These are phyloP conservation scores for Kwoniella shivajii DNA, from an alignment of 1,284 basidiomycete genomes.

Conservation along the genomic window DNA sequence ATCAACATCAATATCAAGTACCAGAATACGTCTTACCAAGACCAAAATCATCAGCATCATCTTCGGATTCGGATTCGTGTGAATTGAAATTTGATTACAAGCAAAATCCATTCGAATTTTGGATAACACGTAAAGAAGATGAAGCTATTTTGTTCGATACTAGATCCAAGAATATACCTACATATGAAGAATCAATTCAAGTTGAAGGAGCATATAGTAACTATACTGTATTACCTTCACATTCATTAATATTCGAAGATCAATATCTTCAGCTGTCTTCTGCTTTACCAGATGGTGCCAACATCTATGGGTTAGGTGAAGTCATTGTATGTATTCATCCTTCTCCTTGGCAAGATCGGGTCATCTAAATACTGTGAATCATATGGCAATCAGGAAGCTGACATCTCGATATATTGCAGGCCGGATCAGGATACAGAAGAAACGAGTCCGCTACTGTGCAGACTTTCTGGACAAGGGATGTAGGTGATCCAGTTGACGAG, in stretches of 20 bases:
- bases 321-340: constrained; percentile 58
- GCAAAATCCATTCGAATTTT: constrained; percentile 70
- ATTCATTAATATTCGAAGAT: constrained; percentile 74
- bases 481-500: constrained; percentile 28
- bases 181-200: constrained; percentile 55
- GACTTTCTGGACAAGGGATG: constrained; percentile 40
- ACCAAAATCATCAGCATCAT: constrained; percentile 60
- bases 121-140: constrained; percentile 63
- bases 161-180: constrained; percentile 58
- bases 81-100: constrained; percentile 64
- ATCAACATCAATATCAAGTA: constrained; percentile 65
- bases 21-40: constrained; percentile 67
- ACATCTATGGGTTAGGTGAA: constrained; percentile 78
- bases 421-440: constrained; percentile 15
- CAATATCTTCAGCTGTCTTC: constrained; percentile 68
- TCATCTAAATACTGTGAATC: neutral
- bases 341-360: neutral
- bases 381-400: neutral
- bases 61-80: constrained; percentile 2
- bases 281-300: constrained; percentile 56
- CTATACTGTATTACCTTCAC: constrained; percentile 40
- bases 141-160: constrained; percentile 71
- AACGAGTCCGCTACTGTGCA: constrained; percentile 20
- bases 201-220: constrained; percentile 45
- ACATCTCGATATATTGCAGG: constrained; percentile 8